A percentile compares a stretch with the other conserved stretches of the same genome.
Conservation (phyloP, 169 alveolate genomes). For the Neospora caninum region DNA sequence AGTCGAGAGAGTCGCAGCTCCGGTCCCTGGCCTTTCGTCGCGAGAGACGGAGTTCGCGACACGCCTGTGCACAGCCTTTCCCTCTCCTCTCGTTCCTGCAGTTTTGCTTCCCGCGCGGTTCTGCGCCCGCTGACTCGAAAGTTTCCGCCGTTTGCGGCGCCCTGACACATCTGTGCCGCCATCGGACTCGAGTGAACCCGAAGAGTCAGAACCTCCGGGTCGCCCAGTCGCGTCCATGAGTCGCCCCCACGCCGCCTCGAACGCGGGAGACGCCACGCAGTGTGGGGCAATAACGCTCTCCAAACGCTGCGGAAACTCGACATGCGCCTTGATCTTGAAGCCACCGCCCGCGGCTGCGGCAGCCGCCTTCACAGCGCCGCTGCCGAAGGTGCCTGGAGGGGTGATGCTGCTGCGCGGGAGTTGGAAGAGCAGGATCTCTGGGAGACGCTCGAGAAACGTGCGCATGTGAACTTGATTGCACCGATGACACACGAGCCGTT, state of each 20-base stretch:
- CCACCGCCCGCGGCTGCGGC: slow-evolving; percentile 2
- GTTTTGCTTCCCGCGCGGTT: too few relatives aligned
- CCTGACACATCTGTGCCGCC: too few relatives aligned
- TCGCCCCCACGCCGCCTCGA: neutral
- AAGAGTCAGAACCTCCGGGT: too few relatives aligned
- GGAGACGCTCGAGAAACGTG: slow-evolving; percentile 24
- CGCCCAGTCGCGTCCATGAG: neutral
- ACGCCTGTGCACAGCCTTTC: too few relatives aligned
- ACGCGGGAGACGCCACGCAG: neutral
- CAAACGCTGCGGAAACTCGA: slow-evolving; percentile 31
- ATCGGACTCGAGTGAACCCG: neutral
- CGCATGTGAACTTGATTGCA: neutral
- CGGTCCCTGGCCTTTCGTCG: too few relatives aligned
- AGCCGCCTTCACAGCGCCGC: slow-evolving; percentile 5
- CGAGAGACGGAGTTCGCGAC: too few relatives aligned
- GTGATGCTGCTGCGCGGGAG: slow-evolving; percentile 39
- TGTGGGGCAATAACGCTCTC: neutral
- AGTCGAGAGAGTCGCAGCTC: too few relatives aligned
- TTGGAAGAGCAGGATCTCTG: slow-evolving; percentile 7
- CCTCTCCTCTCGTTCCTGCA: too few relatives aligned
- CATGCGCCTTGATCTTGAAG: slow-evolving; percentile 40
- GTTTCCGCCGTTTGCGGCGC: too few relatives aligned
- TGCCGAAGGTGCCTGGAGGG: neutral
- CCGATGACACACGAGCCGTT: neutral
- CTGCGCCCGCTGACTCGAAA: too few relatives aligned